A percentile compares a stretch with the other conserved stretches of the same genome.
Evolutionary conservation across 108 stramenopile species (phyloP).

Genomic region (Cyclotella baltica): DNA sequence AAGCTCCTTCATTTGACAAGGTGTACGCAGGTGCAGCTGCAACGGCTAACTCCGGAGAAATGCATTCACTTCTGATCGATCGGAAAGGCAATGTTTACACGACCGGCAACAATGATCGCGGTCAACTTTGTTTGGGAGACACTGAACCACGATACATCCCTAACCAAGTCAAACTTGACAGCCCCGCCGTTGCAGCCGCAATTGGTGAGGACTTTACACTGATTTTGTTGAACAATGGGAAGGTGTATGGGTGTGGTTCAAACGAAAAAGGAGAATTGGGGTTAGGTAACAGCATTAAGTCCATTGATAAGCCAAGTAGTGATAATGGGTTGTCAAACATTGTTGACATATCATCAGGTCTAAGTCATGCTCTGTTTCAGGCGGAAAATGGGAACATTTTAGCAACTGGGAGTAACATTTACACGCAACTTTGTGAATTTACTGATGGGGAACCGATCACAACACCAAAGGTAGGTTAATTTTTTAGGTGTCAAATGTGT

Average conservation of each 20-base stretch:
- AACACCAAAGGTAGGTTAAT: slow-evolving; percentile 10
- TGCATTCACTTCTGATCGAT: slow-evolving; percentile 36
- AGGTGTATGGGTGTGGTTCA: slow-evolving; percentile 36
- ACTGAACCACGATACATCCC: slow-evolving; percentile 5
- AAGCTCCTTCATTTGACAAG: slow-evolving; percentile 22
- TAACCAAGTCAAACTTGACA: slow-evolving; percentile 17
- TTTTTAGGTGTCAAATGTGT: too few species aligned
- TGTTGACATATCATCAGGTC: slow-evolving; percentile 40
- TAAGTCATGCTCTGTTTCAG: slow-evolving; percentile 33
- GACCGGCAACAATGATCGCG: slow-evolving; percentile 22
- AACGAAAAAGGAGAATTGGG: slow-evolving; percentile 53
- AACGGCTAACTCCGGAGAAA: slow-evolving; percentile 27
- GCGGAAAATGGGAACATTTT: slow-evolving; percentile 24
- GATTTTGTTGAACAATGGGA: slow-evolving; percentile 36
- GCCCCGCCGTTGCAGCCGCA: slow-evolving; percentile 28
- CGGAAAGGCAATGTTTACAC: slow-evolving; percentile 27
- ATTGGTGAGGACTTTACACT: slow-evolving; percentile 44
- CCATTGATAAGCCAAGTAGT: slow-evolving; percentile 14
- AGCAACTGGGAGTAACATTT: slow-evolving; percentile 45
- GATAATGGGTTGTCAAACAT: slow-evolving; percentile 28
- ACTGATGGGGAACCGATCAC: slow-evolving; percentile 35
- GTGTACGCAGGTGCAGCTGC: slow-evolving; percentile 27
- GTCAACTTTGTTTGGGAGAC: slow-evolving; percentile 37
- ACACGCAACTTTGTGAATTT: slow-evolving; percentile 51
- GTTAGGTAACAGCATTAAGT: slow-evolving; percentile 17